Evolutionary conservation across 352 stramenopile genomes (phyloP).

Genomic region (Phytophthora hibernalis): DNA sequence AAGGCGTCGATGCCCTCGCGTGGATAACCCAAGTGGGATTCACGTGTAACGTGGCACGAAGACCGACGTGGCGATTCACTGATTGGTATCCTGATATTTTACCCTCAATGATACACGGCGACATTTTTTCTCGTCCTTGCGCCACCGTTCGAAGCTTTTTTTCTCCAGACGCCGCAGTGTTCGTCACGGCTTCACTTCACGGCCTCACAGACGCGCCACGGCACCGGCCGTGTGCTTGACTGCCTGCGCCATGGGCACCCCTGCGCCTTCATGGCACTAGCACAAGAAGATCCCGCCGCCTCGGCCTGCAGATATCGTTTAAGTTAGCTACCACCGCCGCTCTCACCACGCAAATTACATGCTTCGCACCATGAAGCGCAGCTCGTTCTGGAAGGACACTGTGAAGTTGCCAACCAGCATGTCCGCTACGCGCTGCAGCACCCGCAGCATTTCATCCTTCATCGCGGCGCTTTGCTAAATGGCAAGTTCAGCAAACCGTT

Average conservation of each 20-base stretch:
- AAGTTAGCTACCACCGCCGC: not conserved
- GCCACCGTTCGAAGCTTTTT: conserved; percentile 10
- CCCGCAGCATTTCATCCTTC: conserved; percentile 70
- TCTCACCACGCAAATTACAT: not conserved
- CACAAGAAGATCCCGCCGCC: conserved; percentile 64
- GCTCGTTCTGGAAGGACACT: conserved; percentile 85
- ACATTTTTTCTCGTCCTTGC: not conserved
- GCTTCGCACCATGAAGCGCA: conserved; percentile 80
- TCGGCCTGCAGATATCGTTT: conserved; percentile 58
- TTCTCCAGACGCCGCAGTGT: conserved; percentile 19
- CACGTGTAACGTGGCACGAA: conserved; percentile 2
- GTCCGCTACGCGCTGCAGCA: conserved; percentile 69
- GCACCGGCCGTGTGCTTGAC: conserved; percentile 76
- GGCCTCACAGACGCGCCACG: conserved; percentile 58
- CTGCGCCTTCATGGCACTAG: conserved; percentile 68
- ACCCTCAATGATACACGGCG: not conserved
- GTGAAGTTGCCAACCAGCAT: conserved; percentile 86
- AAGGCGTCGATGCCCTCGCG: conserved; percentile 17
- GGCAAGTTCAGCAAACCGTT: not conserved
- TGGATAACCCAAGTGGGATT: conserved; percentile 19
- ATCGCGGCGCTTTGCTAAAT: conserved; percentile 41
- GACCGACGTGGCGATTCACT: conserved; percentile 20
- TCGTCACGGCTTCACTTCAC: conserved; percentile 6
- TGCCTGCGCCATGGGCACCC: conserved; percentile 78
- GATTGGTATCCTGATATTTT: conserved; percentile 24